phyloP scores from a whole-genome alignment of 163 green algal genomes.

The Scenedesmus sp. region DNA sequence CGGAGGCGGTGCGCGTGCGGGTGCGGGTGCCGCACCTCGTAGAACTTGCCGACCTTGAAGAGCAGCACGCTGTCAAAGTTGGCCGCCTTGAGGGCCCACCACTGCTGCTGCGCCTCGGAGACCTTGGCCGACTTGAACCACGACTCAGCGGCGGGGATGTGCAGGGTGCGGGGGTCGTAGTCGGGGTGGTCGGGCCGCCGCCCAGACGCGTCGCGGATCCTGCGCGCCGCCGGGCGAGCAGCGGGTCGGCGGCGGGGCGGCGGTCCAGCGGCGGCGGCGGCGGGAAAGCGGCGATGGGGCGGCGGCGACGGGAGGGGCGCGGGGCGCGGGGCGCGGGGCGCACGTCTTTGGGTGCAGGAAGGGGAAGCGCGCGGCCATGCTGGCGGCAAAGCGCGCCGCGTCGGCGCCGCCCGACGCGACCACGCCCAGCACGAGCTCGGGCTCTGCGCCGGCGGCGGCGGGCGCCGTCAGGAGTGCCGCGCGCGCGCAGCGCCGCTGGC shows the following conservation, averaged over 20 bases:
- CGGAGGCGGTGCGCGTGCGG: too few species aligned
- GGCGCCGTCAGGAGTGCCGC: neutral
- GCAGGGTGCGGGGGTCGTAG: conserved; percentile 88
- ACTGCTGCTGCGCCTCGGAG: conserved; percentile 86
- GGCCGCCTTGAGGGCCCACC: conserved; percentile 95
- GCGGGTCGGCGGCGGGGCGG: too few species aligned
- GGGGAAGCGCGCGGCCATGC: conserved; percentile 71
- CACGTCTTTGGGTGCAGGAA: conserved; percentile 72
- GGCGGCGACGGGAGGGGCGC: too few species aligned
- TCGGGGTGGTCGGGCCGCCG: conserved; percentile 65
- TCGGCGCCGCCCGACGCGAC: conserved; percentile 47
- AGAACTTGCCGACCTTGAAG: conserved; percentile 98
- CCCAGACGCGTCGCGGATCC: conserved; percentile 69
- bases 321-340: too few species aligned
- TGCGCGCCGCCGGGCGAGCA: neutral
- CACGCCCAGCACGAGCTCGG: conserved; percentile 55
- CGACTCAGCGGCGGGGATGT: conserved; percentile 66
- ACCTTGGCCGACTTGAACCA: conserved; percentile 76
- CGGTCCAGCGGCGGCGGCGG: neutral
- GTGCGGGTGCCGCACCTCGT: conserved; percentile 62
- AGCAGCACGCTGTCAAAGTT: conserved; percentile 92
- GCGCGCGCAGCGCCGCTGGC: neutral
- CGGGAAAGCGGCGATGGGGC: too few species aligned
- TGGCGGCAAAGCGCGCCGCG: conserved; percentile 62
- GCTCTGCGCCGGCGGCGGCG: conserved; percentile 21